A percentile compares a stretch with the other conserved stretches of the same genome.
Conservation (phyloP, 2,329 filamentous ascomycete genomes). For the Nemania diffusa region DNA sequence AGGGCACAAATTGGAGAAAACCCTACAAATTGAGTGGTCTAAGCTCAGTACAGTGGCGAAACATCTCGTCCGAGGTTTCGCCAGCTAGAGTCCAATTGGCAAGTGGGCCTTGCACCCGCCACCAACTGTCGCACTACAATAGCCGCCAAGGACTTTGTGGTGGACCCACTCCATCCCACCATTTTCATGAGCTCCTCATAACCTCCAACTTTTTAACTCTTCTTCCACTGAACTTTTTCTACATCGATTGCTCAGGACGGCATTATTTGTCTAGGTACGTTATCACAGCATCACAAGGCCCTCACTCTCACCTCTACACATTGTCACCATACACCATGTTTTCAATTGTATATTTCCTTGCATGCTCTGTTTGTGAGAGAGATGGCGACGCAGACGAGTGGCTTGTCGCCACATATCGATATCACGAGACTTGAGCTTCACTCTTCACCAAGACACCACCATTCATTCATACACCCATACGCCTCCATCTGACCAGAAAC, state of each 20-base stretch:
- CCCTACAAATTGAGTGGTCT: slow-evolving; percentile 41
- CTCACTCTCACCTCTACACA: neutral
- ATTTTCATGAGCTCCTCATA: slow-evolving; percentile 37
- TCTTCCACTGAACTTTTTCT: slow-evolving; percentile 58
- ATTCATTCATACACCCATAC: neutral
- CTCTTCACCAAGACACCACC: neutral
- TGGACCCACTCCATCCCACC: slow-evolving; percentile 37
- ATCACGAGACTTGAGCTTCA: slow-evolving; percentile 15
- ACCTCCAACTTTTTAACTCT: slow-evolving; percentile 40
- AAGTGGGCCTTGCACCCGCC: slow-evolving; percentile 13
- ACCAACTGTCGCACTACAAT: slow-evolving; percentile 21
- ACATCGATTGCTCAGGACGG: slow-evolving; percentile 70
- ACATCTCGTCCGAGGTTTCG: slow-evolving; percentile 34
- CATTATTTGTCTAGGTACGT: slow-evolving; percentile 73
- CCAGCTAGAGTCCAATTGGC: slow-evolving; percentile 12
- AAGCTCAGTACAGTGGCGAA: slow-evolving; percentile 10
- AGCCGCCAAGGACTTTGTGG: neutral
- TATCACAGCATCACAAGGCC: neutral
- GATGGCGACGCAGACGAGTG: neutral
- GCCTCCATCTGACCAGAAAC: slow-evolving; percentile 46
- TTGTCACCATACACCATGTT: neutral
- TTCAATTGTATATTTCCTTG: neutral
- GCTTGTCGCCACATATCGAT: slow-evolving; percentile 3
- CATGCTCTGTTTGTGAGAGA: neutral
- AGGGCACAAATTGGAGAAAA: slow-evolving; percentile 43